phyloP scores from a whole-genome alignment of 495 filamentous ascomycete species.

The Penicillium cataractarum region DNA sequence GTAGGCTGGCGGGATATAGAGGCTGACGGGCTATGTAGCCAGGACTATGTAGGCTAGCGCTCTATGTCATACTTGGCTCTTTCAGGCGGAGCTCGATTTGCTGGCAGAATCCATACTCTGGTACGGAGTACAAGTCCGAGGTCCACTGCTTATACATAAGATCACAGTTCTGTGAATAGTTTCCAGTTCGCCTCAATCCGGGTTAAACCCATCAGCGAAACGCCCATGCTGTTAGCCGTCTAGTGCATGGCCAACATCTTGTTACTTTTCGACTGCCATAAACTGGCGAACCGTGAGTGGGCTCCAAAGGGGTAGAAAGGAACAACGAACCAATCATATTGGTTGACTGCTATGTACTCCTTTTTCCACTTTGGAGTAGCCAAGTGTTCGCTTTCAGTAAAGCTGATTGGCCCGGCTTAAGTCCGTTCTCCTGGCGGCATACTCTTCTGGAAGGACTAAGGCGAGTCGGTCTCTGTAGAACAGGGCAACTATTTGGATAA shows the following conservation, averaged over 20 bases:
- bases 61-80: not conserved
- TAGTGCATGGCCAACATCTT: not conserved
- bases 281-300: too few relatives aligned
- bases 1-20: too few relatives aligned
- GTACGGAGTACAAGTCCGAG: not conserved
- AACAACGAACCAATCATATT: not conserved
- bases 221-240: too few relatives aligned
- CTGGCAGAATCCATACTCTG: not conserved
- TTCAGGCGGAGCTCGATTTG: not conserved
- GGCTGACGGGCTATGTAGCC: not conserved
- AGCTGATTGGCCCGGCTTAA: not conserved
- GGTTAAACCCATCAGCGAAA: not conserved
- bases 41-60: too few relatives aligned
- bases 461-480: not conserved
- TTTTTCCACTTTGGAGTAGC: not conserved
- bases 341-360: not conserved
- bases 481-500: not conserved
- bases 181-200: not conserved
- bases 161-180: not conserved
- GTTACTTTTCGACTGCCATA: too few relatives aligned
- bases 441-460: not conserved
- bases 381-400: not conserved
- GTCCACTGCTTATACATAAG: not conserved
- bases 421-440: not conserved
- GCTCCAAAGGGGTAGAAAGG: not conserved